A percentile compares a stretch with the other conserved stretches of the same genome.
Evolutionary conservation across 2,329 filamentous ascomycete genomes (phyloP).

Genomic region (Nemania sp.): DNA sequence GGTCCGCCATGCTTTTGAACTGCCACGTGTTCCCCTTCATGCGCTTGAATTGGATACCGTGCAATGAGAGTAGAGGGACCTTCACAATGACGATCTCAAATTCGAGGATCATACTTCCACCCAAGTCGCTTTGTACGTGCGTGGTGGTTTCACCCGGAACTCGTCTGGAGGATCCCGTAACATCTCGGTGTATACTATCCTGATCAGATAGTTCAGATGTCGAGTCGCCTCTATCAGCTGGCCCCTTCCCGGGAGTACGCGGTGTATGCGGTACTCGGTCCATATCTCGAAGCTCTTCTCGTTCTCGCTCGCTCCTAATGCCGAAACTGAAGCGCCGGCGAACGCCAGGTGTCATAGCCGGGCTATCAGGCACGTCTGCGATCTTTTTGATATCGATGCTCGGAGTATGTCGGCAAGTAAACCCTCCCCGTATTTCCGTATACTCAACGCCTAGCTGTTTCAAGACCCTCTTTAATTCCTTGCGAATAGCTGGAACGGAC

Average conservation of each 20-base stretch:
- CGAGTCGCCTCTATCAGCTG: conserved; percentile 79
- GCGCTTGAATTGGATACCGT: conserved; percentile 98
- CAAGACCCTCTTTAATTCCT: conserved; percentile 90
- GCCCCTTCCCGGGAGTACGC: conserved; percentile 59
- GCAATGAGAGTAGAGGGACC: conserved; percentile 89
- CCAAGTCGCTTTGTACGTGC: conserved; percentile 89
- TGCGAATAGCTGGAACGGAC: conserved; percentile 84
- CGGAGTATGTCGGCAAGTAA: conserved; percentile 87
- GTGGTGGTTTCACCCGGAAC: conserved; percentile 90
- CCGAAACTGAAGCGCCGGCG: conserved; percentile 87
- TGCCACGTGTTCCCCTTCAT: conserved; percentile 97
- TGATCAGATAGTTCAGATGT: conserved; percentile 85
- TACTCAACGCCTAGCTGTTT: conserved; percentile 91
- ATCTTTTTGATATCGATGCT: conserved; percentile 88
- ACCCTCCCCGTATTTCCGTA: conserved; percentile 91
- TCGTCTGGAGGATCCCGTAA: conserved; percentile 64
- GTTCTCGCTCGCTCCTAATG: conserved; percentile 73
- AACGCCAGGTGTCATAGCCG: conserved; percentile 69
- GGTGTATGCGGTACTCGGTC: conserved; percentile 63
- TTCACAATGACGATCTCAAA: conserved; percentile 99
- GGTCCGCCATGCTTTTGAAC: conserved; percentile 98
- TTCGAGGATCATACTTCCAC: conserved; percentile 83
- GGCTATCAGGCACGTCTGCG: conserved; percentile 72
- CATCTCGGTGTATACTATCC: conserved; percentile 73
- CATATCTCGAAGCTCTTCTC: conserved; percentile 77